Base-by-base conservation (phyloP, 768 basidiomycete species). In the Tylopilus vinaceipallidus region DNA sequence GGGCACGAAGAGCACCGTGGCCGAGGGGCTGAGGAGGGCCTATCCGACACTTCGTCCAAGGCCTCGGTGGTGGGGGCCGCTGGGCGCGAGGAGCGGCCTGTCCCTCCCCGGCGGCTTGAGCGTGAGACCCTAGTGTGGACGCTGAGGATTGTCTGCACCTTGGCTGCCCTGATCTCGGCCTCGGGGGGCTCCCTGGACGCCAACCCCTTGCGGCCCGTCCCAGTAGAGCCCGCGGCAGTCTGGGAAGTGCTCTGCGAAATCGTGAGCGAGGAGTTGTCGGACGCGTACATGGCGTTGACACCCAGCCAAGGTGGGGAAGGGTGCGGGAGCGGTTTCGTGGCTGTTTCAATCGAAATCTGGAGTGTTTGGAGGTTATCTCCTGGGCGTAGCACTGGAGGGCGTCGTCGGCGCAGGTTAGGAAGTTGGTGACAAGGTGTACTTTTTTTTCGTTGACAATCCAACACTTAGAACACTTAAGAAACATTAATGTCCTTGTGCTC, bases 191-290 rank as follows among this genome's bases (percentile, higher is more conserved):
- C 51, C 35, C 52, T 65, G 8, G 45, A 27, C 8, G 44, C 4
- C 16, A 38, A 14, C 2, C 33, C 53, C 44, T 62, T 54, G 20
- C 60, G 58, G 29, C 45, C 61, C 1, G 46, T 53, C 26, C 49
- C 57, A 13, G 35, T 32, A 38, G 47, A 73, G 55, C 22, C 48
- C 6, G 45, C 39, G n/a, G 52, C 60, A 0, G 42, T 59, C 66
- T 89, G 84, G 16, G 87, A 88, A 3, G 84, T 83, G 3, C 85
- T 87, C 54, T 88, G 87, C 6, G 86, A 88, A n/a, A 86, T 86
- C 0, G 81, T 78, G 53, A 88, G 70, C 2, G 85, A 86, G n/a
- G 80, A 82, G 13, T 77, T 62, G 62, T 83, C 81, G 47, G 82
- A 81, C 4, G 71, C 62, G 61, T 48, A 66, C 36, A 49, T 56